Evolutionary conservation across 208 protist species (phyloP).

Genomic region (Trypanosomatidae sp.): DNA sequence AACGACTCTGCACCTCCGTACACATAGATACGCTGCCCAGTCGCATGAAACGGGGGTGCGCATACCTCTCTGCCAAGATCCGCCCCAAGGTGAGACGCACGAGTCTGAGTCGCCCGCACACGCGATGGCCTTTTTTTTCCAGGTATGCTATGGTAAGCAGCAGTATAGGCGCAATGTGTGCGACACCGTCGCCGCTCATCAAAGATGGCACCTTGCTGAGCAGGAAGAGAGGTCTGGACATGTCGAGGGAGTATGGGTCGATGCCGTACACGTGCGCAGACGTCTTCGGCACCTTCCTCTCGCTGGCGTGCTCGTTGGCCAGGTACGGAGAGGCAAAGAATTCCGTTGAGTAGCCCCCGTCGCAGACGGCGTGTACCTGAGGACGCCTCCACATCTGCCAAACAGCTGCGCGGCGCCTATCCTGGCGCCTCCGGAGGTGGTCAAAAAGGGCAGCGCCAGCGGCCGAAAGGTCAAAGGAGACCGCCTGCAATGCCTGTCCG

Average conservation of each 20-base stretch:
- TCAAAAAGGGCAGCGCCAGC: neutral
- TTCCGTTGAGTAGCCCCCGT: neutral
- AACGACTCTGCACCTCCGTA: slow-evolving; percentile 10
- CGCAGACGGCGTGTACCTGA: slow-evolving; percentile 12
- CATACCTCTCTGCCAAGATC: slow-evolving; percentile 12
- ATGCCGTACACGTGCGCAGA: slow-evolving; percentile 7
- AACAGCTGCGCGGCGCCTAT: neutral
- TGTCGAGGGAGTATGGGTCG: slow-evolving; percentile 7
- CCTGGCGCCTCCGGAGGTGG: neutral
- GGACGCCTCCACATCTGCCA: neutral
- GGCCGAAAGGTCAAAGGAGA: neutral
- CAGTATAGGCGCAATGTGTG: slow-evolving; percentile 7
- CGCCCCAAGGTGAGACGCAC: slow-evolving; percentile 15
- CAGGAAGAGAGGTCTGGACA: neutral
- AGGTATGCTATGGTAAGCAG: slow-evolving; percentile 12
- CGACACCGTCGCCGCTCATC: slow-evolving; percentile 8
- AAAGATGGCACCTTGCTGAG: neutral
- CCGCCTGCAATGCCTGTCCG: neutral
- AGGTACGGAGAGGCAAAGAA: neutral
- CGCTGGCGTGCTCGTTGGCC: neutral
- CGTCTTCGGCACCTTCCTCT: neutral
- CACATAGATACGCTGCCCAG: slow-evolving; percentile 12
- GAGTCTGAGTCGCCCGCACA: slow-evolving; percentile 8
- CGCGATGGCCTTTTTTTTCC: slow-evolving; percentile 8
- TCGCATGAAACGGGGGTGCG: slow-evolving; percentile 6